Evolutionary conservation across 306 rosid genomes (phyloP).

Genomic region (Quercus engelmannii): DNA sequence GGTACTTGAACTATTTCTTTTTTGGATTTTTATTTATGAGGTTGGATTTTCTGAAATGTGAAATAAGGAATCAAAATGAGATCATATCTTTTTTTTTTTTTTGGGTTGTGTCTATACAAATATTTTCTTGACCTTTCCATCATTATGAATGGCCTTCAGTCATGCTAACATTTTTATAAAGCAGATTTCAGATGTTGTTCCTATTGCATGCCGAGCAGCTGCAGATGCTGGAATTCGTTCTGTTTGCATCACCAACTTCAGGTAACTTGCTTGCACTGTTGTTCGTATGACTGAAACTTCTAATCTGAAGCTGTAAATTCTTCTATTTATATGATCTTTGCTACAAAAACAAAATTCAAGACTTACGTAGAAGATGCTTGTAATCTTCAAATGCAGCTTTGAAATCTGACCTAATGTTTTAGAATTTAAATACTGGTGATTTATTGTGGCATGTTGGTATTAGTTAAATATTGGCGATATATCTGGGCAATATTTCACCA

Average conservation of each 20-base stretch:
- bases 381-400: no score
- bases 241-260: slow-evolving; percentile 93
- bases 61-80: no score
- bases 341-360: no score
- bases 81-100: not conserved
- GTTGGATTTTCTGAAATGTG: not conserved
- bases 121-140: no score
- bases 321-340: no score
- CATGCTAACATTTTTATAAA: slow-evolving; percentile 11
- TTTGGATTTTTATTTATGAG: not conserved
- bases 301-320: not conserved
- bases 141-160: no score
- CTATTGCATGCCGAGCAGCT: slow-evolving; percentile 94
- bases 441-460: no score
- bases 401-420: no score
- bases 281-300: not conserved
- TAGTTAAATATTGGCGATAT: no score
- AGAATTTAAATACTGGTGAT: no score
- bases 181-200: slow-evolving; percentile 96
- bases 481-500: no score
- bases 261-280: slow-evolving; percentile 32
- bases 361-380: no score
- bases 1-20: slow-evolving; percentile 47
- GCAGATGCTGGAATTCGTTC: slow-evolving; percentile 98
- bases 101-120: not conserved